Evolutionary conservation across 2,329 filamentous ascomycete genomes (phyloP).

Genomic region (Stagonosporopsis tanaceti): DNA sequence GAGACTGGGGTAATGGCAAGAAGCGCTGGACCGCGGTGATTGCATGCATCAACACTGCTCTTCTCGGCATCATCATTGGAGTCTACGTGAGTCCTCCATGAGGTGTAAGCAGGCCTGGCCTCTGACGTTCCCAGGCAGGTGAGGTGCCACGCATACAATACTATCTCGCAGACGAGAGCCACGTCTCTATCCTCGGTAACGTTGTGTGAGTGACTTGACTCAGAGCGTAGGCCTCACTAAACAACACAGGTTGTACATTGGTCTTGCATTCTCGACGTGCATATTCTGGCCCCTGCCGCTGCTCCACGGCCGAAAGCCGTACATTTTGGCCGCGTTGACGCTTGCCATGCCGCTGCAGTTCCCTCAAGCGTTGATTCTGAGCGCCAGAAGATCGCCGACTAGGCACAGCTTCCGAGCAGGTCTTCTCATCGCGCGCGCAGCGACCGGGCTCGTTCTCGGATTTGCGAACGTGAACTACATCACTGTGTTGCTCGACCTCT

Average conservation of each 20-base stretch:
- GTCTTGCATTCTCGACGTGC: conserved; percentile 73
- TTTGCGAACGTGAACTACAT: conserved; percentile 82
- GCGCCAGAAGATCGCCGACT: conserved; percentile 63
- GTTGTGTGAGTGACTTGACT: conserved; percentile 58
- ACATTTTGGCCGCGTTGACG: conserved; percentile 73
- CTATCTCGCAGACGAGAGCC: conserved; percentile 73
- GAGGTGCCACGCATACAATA: conserved; percentile 83
- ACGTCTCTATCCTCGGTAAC: conserved; percentile 75
- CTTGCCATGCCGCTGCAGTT: conserved; percentile 77
- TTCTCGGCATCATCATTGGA: conserved; percentile 74
- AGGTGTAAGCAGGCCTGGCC: neutral
- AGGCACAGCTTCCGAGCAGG: conserved; percentile 65
- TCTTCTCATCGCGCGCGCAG: conserved; percentile 68
- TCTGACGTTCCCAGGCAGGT: conserved; percentile 59
- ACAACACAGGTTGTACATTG: conserved; percentile 66
- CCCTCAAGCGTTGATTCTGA: conserved; percentile 74
- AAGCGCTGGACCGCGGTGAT: conserved; percentile 75
- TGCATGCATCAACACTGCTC: conserved; percentile 75
- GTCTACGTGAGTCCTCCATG: conserved; percentile 64
- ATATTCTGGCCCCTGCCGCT: conserved; percentile 77
- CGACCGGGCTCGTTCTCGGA: conserved; percentile 74
- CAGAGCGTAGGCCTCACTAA: neutral
- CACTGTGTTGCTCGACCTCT: conserved; percentile 75
- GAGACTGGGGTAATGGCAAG: conserved; percentile 72
- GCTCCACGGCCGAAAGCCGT: conserved; percentile 79